Percentiles rank a stretch among this genome's conserved stretches.
Conservation (phyloP, 164 flowering plant genomes). For the Nymphaea colorata region DNA sequence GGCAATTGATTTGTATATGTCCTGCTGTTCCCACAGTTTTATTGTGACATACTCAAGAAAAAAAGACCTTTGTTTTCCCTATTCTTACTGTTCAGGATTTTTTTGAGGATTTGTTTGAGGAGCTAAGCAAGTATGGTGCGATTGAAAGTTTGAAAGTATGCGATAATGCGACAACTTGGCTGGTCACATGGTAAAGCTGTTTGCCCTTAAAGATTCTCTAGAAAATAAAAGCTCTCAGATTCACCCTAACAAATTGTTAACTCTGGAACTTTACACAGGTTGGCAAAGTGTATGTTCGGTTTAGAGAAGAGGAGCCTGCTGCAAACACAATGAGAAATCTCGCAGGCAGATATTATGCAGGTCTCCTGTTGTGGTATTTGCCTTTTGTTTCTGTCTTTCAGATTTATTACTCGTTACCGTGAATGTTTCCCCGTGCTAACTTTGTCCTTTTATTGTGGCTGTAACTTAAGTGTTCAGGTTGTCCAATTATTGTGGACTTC, state of each 20-base stretch:
- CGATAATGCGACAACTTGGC: slow-evolving; percentile 88
- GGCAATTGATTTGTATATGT: no score
- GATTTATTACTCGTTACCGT: neutral
- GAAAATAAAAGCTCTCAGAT: no score
- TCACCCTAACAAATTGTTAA: no score
- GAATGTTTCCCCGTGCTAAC: no score
- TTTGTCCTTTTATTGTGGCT: no score
- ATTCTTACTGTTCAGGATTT: no score
- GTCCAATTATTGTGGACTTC: slow-evolving; percentile 88
- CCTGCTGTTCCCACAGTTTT: no score
- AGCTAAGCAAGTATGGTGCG: slow-evolving; percentile 80
- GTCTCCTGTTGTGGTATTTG: slow-evolving; percentile 18
- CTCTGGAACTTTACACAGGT: slow-evolving; percentile 30
- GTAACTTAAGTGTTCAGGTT: slow-evolving; percentile 46
- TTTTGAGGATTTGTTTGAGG: no score
- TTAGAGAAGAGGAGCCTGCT: slow-evolving; percentile 84
- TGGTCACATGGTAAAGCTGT: slow-evolving; percentile 69
- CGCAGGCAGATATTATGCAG: slow-evolving; percentile 79
- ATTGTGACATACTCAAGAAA: no score
- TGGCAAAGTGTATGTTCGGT: slow-evolving; percentile 93
- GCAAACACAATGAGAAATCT: slow-evolving; percentile 60
- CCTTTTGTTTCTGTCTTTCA: neutral
- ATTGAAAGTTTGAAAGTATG: slow-evolving; percentile 75
- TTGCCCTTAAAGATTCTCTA: neutral
- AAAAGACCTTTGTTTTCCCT: no score